Evolutionary conservation across 768 basidiomycete genomes (phyloP), one percentile per base, ranked within the genome.

Genomic region (Lentinus tigrinus): DNA sequence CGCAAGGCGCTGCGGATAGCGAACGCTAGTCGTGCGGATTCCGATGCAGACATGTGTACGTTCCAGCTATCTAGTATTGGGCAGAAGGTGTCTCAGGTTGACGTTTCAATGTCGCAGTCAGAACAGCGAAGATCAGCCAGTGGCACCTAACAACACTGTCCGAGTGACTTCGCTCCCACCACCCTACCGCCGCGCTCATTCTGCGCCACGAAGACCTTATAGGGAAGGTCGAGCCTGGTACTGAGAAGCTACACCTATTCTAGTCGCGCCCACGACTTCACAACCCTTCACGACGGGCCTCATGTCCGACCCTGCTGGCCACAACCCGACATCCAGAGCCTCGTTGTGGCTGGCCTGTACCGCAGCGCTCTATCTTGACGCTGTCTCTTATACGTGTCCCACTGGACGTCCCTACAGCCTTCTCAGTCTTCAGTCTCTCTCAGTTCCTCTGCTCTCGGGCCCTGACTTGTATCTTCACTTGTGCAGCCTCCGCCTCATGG

Each of bases 231-330:
- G 19, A 51, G 26, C 51, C 37, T 47, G 40, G 38, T n/a, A 50
- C 52, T 58, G 52, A 59, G 58, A 54, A 59, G 47, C 40, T 17
- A 8, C 24, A 17, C n/a, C 52, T 59, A 59, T 59, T 54, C 39
- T 50, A 24, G 52, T 46, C 43, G 23, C 17, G 40, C 21, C 26
- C 43, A 46, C 43, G 7, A 24, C 43, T 46, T 46, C 43, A 46
- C 43, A 31, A 31, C 31, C 23, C 21, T 43, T 47, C 52, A 27
- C 37, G 52, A 47, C 21, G 36, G 31, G 52, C 58, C 58, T 59
- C 58, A 59, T 59, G 58, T 47, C 38, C 47, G 47, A 54, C 43
- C 51, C 43, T 47, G 37, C 9, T 49, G 47, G 52, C 52, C 58
- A 43, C 58, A 47, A 47, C 52, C 47, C 47, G 26, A 28, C 36